Conservation (phyloP, 441 rosid species). For the Adansonia gregorii region DNA sequence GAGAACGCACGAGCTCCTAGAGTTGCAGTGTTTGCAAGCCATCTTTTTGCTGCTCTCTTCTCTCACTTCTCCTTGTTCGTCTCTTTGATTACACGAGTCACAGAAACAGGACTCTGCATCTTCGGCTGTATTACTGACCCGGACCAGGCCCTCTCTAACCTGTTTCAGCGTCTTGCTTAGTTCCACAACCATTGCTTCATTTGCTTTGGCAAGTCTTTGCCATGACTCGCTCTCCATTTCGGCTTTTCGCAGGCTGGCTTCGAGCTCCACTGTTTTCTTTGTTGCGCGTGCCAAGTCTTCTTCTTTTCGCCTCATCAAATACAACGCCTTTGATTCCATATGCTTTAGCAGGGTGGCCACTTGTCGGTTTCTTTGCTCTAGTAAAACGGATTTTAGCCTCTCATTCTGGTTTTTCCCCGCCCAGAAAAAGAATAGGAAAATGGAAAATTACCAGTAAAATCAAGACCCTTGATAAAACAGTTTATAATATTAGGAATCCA, state of each 20-base stretch:
- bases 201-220: constrained; percentile 43
- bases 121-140: constrained; percentile 28
- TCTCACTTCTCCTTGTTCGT: neutral
- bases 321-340: constrained; percentile 41
- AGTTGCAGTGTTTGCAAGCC: constrained; percentile 47
- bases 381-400: constrained; percentile 42
- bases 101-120: constrained; percentile 46
- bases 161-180: constrained; percentile 47
- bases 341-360: constrained; percentile 29
- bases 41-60: neutral
- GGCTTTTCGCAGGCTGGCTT: constrained; percentile 40
- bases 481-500: neutral
- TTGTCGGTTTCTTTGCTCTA: constrained; percentile 45
- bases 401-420: constrained; percentile 37
- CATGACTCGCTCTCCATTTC: constrained; percentile 45
- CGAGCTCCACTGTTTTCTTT: constrained; percentile 46
- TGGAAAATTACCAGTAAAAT: neutral
- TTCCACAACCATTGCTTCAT: constrained; percentile 44
- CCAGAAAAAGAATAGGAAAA: neutral
- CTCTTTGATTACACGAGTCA: constrained; percentile 31
- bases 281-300: constrained; percentile 46
- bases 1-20: constrained; percentile 43
- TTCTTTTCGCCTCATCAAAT: constrained; percentile 48
- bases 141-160: constrained; percentile 29
- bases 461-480: neutral